Evolutionary conservation across 441 rosid species (phyloP).

Genomic region (Erodium moschatum): DNA sequence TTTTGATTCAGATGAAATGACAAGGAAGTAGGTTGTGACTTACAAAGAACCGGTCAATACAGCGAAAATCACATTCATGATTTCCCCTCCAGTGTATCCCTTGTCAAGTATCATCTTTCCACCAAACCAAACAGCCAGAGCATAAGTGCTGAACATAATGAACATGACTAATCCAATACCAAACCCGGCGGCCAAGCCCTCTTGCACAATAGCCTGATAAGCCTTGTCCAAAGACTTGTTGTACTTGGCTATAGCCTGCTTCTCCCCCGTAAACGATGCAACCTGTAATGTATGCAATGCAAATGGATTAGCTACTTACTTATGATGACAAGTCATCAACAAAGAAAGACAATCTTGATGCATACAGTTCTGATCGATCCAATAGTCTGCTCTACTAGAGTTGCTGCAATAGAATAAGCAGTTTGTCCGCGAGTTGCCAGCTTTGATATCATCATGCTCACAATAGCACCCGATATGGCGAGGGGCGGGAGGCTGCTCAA

Average conservation of each 20-base stretch:
- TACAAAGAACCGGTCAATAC: slow-evolving; percentile 60
- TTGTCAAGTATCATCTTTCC: slow-evolving; percentile 38
- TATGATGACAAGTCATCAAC: too few relatives aligned
- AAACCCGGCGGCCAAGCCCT: slow-evolving; percentile 54
- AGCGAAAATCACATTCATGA: slow-evolving; percentile 47
- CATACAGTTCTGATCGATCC: slow-evolving; percentile 72
- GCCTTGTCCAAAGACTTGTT: slow-evolving; percentile 49
- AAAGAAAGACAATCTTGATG: not conserved
- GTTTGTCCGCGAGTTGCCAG: slow-evolving; percentile 52
- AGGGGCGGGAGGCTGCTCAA: slow-evolving; percentile 49
- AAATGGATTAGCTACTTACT: not conserved
- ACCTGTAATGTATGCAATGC: slow-evolving; percentile 33
- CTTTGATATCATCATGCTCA: slow-evolving; percentile 38
- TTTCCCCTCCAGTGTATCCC: slow-evolving; percentile 61
- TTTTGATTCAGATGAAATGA: too few relatives aligned
- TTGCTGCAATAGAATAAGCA: slow-evolving; percentile 59
- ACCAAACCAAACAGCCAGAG: slow-evolving; percentile 52
- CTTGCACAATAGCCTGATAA: slow-evolving; percentile 37
- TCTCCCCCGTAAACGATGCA: slow-evolving; percentile 65
- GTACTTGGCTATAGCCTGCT: slow-evolving; percentile 46
- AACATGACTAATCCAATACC: slow-evolving; percentile 42
- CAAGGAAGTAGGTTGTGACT: slow-evolving; percentile 18
- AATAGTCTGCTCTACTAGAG: slow-evolving; percentile 63
- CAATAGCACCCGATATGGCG: slow-evolving; percentile 41
- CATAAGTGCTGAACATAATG: slow-evolving; percentile 38